Conservation (phyloP, 2,329 filamentous ascomycete genomes). For the Hymenotorrendiella dingleyae region DNA sequence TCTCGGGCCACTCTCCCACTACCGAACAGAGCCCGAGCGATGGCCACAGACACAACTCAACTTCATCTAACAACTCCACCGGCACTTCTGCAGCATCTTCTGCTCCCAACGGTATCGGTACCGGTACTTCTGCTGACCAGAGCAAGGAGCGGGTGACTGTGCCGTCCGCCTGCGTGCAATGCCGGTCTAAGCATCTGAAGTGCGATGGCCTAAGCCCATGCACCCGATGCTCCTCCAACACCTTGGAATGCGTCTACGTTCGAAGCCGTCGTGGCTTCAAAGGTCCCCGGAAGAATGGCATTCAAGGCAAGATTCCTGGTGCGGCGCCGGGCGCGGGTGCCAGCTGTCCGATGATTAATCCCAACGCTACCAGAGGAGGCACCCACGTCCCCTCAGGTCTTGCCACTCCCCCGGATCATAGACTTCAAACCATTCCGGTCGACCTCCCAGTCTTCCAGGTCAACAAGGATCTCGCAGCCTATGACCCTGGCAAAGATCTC, state of each 20-base stretch:
- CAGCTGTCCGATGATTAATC: constrained; percentile 21
- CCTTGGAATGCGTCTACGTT: constrained; percentile 63
- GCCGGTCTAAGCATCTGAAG: constrained; percentile 56
- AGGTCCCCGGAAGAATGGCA: constrained; percentile 48
- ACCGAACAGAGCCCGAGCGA: not conserved
- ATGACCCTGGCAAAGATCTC: constrained; percentile 9
- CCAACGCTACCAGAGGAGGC: constrained; percentile 15
- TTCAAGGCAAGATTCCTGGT: constrained; percentile 26
- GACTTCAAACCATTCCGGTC: constrained; percentile 17
- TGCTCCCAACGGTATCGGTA: not conserved
- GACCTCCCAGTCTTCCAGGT: constrained; percentile 18
- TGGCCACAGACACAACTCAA: not conserved
- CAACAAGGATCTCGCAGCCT: constrained; percentile 28
- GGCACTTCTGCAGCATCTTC: not conserved
- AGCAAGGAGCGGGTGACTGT: constrained; percentile 10
- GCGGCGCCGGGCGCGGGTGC: constrained; percentile 11
- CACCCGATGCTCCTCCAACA: constrained; percentile 54
- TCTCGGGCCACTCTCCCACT: not conserved
- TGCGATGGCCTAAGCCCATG: constrained; percentile 67
- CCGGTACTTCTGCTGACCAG: constrained; percentile 1
- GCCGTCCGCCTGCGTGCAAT: constrained; percentile 20
- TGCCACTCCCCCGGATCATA: constrained; percentile 25
- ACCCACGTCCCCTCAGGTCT: constrained; percentile 21
- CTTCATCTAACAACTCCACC: constrained; percentile 1
- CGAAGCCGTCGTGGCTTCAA: constrained; percentile 70